Conservation (phyloP, 176 grass and related monocot genomes). For the barley (Hordeum vulgare) region DNA sequence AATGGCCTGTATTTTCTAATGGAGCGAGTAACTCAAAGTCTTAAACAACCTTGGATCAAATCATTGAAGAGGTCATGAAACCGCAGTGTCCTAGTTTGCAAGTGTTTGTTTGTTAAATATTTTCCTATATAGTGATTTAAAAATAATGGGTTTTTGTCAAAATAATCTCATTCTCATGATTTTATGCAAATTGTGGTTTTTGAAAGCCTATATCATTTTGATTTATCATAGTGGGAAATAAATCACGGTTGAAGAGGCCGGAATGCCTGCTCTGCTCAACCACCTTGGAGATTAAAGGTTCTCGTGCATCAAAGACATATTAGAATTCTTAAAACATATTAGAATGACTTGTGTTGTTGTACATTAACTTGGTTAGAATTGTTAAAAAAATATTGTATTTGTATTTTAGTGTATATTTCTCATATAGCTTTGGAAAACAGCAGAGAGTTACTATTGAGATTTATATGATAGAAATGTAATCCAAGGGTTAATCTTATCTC, state of each 20-base stretch:
- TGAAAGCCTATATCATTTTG: background rate
- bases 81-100: background rate
- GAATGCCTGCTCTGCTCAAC: background rate
- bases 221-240: background rate
- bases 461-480: background rate
- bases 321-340: fast-evolving
- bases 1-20: background rate
- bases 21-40: background rate
- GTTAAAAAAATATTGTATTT: background rate
- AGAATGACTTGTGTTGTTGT: no score
- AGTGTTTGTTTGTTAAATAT: background rate
- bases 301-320: background rate
- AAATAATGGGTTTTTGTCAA: background rate
- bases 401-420: background rate
- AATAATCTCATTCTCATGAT: no score
- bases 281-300: background rate
- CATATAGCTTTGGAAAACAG: background rate
- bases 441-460: background rate
- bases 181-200: background rate
- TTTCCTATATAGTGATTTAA: background rate
- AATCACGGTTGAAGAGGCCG: background rate
- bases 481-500: background rate
- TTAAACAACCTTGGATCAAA: fast-evolving
- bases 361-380: no score
- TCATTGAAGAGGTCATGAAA: background rate